Conservation (phyloP, 1,139 yeast species). For the Sugiyamaella pinicola region DNA sequence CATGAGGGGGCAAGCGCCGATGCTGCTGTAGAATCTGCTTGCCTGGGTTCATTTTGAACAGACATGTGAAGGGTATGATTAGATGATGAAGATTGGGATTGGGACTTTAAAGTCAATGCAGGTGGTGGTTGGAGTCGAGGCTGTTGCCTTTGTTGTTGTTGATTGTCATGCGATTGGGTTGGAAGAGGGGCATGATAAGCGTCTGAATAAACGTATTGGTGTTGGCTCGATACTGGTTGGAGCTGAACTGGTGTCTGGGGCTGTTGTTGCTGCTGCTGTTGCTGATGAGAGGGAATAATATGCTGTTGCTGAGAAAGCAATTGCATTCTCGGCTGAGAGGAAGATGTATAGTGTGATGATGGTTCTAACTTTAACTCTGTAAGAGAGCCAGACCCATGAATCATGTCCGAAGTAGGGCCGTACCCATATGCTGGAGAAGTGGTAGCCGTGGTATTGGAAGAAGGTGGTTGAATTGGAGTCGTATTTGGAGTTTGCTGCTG, state of each 20-base stretch:
- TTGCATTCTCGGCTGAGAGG: conserved; percentile 9
- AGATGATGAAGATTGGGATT: conserved; percentile 11
- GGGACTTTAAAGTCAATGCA: conserved; percentile 20
- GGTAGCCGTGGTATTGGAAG: conserved; percentile 2
- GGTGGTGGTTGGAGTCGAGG: conserved; percentile 19
- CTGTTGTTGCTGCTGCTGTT: conserved; percentile 22
- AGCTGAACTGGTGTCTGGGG: conserved; percentile 20
- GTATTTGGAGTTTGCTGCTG: conserved; percentile 9
- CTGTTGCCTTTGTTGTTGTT: conserved; percentile 22
- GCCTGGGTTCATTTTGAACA: conserved; percentile 11
- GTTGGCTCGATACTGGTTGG: conserved; percentile 11
- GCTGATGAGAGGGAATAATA: conserved; percentile 11
- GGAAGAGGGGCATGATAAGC: conserved; percentile 4
- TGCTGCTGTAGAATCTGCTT: not conserved
- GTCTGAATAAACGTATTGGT: conserved; percentile 15
- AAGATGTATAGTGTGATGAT: conserved; percentile 7
- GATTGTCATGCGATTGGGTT: conserved; percentile 13
- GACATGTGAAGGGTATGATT: conserved; percentile 3
- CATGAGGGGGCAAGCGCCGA: conserved; percentile 9
- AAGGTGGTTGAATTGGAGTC: conserved; percentile 4
- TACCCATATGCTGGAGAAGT: conserved; percentile 16
- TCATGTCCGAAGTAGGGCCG: conserved; percentile 3
- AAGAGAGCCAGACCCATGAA: conserved; percentile 1
- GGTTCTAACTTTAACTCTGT: conserved; percentile 1
- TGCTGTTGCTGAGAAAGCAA: conserved; percentile 23